Conservation (phyloP, 2,329 filamentous ascomycete species). For the Fonsecaea erecta region DNA sequence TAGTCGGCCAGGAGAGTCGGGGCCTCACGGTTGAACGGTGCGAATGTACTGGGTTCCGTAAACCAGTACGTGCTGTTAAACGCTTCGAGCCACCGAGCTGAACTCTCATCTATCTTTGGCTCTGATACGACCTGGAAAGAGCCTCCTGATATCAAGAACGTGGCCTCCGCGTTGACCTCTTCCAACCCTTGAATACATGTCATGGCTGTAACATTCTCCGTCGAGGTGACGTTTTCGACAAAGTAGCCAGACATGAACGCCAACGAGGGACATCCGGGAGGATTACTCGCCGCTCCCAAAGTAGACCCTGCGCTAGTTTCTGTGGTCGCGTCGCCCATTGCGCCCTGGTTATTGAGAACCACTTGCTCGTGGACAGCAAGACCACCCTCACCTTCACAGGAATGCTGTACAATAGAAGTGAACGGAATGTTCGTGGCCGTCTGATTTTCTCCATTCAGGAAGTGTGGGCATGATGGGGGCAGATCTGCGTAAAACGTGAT, state of each 20-base stretch:
- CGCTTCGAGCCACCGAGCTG: background rate
- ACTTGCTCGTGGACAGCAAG: background rate
- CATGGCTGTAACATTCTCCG: constrained; percentile 12
- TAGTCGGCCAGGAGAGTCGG: background rate
- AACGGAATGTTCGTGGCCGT: background rate
- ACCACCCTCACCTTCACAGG: background rate
- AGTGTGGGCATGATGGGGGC: background rate
- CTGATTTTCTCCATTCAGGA: background rate
- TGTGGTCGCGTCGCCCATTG: background rate
- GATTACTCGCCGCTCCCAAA: constrained; percentile 18
- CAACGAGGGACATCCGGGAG: constrained; percentile 27
- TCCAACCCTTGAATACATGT: constrained; percentile 23
- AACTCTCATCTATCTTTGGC: background rate
- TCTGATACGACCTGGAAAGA: background rate
- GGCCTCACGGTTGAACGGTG: background rate
- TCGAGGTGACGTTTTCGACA: background rate
- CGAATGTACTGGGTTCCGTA: background rate
- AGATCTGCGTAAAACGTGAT: background rate
- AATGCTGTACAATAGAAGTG: background rate
- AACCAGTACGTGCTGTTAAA: constrained; percentile 6
- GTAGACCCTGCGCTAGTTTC: background rate
- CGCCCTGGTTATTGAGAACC: background rate
- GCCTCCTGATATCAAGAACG: background rate
- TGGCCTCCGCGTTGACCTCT: background rate
- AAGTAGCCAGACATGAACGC: constrained; percentile 27